phyloP scores from a whole-genome alignment of 2,329 filamentous ascomycete species.

The Nigrospora oryzae region DNA sequence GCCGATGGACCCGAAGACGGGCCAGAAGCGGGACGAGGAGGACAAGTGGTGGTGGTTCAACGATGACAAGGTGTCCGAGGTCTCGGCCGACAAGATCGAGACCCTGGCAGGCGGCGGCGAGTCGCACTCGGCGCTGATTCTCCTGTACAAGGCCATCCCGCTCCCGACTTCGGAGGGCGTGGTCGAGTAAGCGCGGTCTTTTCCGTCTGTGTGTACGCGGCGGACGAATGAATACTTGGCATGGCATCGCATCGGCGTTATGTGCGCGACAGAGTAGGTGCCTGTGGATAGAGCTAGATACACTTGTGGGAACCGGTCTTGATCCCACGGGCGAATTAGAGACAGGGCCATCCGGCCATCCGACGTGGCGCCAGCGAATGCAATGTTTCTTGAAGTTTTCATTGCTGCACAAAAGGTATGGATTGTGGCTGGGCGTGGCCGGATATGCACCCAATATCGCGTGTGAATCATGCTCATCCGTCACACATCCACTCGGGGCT shows the following conservation, averaged over 20 bases:
- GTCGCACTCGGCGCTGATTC: constrained; percentile 72
- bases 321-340: too few relatives aligned
- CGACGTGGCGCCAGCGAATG: too few relatives aligned
- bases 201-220: not conserved
- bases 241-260: constrained; percentile 9
- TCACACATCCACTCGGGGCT: too few relatives aligned
- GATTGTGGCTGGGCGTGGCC: too few relatives aligned
- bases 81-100: constrained; percentile 84
- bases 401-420: too few relatives aligned
- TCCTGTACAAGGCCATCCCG: constrained; percentile 69
- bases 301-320: not conserved
- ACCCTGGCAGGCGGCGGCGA: constrained; percentile 83
- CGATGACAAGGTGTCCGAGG: constrained; percentile 93
- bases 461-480: too few relatives aligned
- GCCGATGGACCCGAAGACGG: constrained; percentile 62
- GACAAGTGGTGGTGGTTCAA: constrained; percentile 99
- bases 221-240: not conserved
- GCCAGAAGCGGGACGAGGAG: constrained; percentile 72
- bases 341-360: too few relatives aligned
- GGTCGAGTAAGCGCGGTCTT: constrained; percentile 13
- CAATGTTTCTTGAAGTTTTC: too few relatives aligned
- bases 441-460: too few relatives aligned
- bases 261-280: not conserved
- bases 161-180: constrained; percentile 49
- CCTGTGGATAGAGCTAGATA: not conserved